phyloP scores from a whole-genome alignment of 83 land plant genomes.

The Picea abies region DNA sequence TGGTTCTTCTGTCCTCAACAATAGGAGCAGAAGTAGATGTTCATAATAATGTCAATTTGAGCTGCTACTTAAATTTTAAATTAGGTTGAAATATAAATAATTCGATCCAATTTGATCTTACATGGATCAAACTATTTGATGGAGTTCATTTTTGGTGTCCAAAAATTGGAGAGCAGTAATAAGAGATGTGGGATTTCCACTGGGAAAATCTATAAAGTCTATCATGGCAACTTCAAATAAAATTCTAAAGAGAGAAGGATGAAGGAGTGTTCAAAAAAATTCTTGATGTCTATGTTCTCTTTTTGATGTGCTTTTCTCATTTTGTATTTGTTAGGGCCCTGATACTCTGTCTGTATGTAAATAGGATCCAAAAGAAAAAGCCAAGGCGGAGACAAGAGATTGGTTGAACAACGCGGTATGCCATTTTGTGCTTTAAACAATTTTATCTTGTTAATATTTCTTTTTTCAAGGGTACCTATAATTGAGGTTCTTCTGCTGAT shows the following conservation, averaged over 20 bases:
- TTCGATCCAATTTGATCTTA: too few relatives aligned
- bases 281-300: neutral
- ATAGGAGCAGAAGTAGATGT: neutral
- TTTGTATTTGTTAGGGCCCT: neutral
- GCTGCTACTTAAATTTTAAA: too few relatives aligned
- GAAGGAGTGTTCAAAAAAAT: too few relatives aligned
- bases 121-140: too few relatives aligned
- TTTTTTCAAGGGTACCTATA: neutral
- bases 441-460: neutral
- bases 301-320: neutral
- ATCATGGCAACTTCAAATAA: too few relatives aligned
- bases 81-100: too few relatives aligned
- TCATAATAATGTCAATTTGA: neutral
- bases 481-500: neutral
- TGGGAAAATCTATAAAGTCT: too few relatives aligned
- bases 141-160: too few relatives aligned
- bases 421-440: constrained; percentile 1
- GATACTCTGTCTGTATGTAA: constrained; percentile 13
- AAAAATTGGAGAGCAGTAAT: too few relatives aligned
- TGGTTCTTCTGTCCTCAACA: neutral
- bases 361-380: constrained; percentile 98
- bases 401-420: constrained; percentile 98
- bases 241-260: too few relatives aligned
- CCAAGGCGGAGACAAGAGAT: constrained; percentile 95
- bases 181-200: too few relatives aligned